Evolutionary conservation across 495 filamentous ascomycete species (phyloP), one percentile per base, ranked within the genome.

Genomic region (Podospora anserina): DNA sequence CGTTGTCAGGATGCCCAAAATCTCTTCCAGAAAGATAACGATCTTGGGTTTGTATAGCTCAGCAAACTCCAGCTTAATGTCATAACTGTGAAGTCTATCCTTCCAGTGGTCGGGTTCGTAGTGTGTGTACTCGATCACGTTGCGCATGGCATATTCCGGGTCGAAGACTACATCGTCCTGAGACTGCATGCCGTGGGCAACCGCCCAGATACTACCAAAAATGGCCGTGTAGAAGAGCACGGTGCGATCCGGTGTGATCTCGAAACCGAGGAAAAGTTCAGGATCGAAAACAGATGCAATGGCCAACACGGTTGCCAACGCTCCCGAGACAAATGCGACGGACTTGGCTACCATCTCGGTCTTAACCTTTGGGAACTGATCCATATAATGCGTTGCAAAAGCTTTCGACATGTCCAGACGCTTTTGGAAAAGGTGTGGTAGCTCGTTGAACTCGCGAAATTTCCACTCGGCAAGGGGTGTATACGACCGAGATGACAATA

Each of bases 381-480:
- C 92, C 32, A 98, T 85, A 73, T 99, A 99, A 53, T 91, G 89
- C 61, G 89, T 91, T 2, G 95, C 95, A 74, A 90, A 97, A 0
- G 94, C 94, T 72, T 94, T 92, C 5, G 96, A 97, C 91, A 97
- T 95, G 71, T 97, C 92, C 65, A 91, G 84, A 15, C 95, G 88
- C 66, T 92, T 90, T 69, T 92, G 86, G 73, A 97, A 99, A 1
- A 98, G 82, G 80, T 98, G 95, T 70, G 88, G 89, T 0, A 99
- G 86, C 77, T 99, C 95, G 72, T 99, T 99, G 83, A 98, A 98
- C 77, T 98, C 94, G 62, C 95, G 90, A 68, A 98, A 97, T 73
- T 97, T 97, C 96, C 95, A 98, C 76, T 96, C 91, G 2, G 96
- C 95, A 61, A 97, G 85, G 2, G 93, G 92, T 2, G 94, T 97